Base-by-base conservation (phyloP, 345 rosid species). In the Eucalyptus fibrosa region DNA sequence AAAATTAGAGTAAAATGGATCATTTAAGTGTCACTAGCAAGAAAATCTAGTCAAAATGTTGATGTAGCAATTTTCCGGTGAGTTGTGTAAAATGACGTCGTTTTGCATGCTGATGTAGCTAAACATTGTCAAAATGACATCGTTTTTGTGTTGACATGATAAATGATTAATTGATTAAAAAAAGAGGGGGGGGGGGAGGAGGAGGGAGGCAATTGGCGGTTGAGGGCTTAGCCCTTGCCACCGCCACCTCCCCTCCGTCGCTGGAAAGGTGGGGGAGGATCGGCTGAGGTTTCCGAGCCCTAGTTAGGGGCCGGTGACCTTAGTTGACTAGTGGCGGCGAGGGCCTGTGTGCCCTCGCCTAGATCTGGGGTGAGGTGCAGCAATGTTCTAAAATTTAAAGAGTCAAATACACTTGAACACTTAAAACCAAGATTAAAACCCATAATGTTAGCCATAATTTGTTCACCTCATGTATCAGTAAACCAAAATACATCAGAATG, bases 301-400 rank as follows among this genome's bases (percentile, higher is more conserved):
- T 2, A 1, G 18, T 1, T 2, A 6, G 7, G 53, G 53, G 18
- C 7, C 51, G 17, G 1, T 6, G 53, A 15, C 18, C 51, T 0
- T 15, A 50, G 53, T 1, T 17, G 7, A 15, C 1, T 2, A n/a
- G n/a, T n/a, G 17, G 51, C 0, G 51, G 18, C 7, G 18, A 50
- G 51, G 17, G 51, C 7, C 7, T 47, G 5, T 0, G 14, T 12
- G 5, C 14, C 50, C 51, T 50, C 18, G 1, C 51, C 51, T 14
- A 15, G 51, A 50, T 50, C 10, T 4, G 5, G 15, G 50, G 14
- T 5, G 14, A 49, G 50, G 50, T 37, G 26, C 82, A 72, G 42
- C 21, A 72, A 37, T 19, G 28, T 37, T 77, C 45, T 11, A 12
- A 19, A 77, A 77, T 21, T 37, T 37, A 40, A 37, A 77, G 28